Conservation (phyloP, 306 rosid species). For the Malus fusca region DNA sequence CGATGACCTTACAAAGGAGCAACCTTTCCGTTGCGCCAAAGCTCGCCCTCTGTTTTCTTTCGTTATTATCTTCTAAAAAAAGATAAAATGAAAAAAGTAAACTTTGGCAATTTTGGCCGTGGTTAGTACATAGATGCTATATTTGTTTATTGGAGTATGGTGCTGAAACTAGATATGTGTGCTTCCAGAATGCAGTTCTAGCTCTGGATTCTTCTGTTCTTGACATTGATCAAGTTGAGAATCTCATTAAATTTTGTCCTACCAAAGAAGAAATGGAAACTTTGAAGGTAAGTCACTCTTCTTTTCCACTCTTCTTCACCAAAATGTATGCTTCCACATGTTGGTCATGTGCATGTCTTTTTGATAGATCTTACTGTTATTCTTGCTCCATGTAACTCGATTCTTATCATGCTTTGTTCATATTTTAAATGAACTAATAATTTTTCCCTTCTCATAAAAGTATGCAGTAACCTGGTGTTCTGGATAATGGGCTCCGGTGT, state of each 20-base stretch:
- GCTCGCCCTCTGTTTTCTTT: no score
- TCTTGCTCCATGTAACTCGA: background rate
- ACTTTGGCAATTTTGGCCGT: background rate
- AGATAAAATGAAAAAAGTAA: background rate
- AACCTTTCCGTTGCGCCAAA: no score
- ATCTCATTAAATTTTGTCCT: slow-evolving; percentile 94
- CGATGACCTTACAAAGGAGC: no score
- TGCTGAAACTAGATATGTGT: background rate
- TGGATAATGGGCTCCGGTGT: background rate
- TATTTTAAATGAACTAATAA: background rate
- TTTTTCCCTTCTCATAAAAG: background rate
- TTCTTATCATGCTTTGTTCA: background rate
- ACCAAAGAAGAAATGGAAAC: slow-evolving; percentile 95
- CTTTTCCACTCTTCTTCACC: background rate
- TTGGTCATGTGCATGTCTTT: background rate
- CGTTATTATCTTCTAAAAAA: background rate
- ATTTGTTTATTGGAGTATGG: background rate
- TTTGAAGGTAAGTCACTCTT: slow-evolving; percentile 47
- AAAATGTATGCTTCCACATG: background rate
- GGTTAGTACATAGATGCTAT: background rate
- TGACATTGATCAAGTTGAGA: slow-evolving; percentile 86
- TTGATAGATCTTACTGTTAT: background rate
- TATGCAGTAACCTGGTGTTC: background rate
- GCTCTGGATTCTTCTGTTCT: slow-evolving; percentile 57
- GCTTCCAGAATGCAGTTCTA: slow-evolving; percentile 45